phyloP scores from a whole-genome alignment of 768 basidiomycete species.

The Amanita molliuscula region DNA sequence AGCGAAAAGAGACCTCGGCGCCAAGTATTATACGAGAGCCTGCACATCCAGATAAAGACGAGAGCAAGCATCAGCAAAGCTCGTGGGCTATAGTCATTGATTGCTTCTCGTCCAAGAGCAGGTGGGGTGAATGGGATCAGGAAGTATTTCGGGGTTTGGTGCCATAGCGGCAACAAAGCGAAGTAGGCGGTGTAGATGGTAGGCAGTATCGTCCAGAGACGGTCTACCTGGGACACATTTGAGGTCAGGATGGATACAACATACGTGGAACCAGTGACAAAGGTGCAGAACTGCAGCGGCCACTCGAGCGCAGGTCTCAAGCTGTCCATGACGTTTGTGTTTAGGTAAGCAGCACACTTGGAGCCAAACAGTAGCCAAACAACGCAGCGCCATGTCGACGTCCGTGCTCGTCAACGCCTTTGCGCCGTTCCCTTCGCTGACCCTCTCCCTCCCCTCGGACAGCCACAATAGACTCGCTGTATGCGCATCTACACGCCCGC shows the following conservation, averaged over 20 bases:
- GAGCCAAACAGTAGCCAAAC: neutral
- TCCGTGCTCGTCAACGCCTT: conserved; percentile 30
- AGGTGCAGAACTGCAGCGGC: conserved; percentile 54
- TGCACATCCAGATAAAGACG: conserved; percentile 57
- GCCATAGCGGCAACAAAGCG: conserved; percentile 62
- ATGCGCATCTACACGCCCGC: conserved; percentile 21
- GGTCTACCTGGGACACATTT: conserved; percentile 85
- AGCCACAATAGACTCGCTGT: conserved; percentile 20
- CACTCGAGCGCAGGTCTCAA: conserved; percentile 37
- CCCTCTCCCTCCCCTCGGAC: conserved; percentile 19
- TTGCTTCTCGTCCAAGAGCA: conserved; percentile 25
- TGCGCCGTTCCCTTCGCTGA: conserved; percentile 26
- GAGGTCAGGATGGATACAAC: conserved; percentile 55
- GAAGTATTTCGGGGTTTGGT: conserved; percentile 25
- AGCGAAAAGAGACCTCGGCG: conserved; percentile 71
- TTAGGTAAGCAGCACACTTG: neutral
- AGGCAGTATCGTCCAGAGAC: conserved; percentile 72
- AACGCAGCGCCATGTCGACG: conserved; percentile 10
- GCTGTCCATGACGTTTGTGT: conserved; percentile 12
- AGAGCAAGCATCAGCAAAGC: conserved; percentile 68
- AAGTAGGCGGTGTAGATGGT: conserved; percentile 77
- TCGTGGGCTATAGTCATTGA: conserved; percentile 53
- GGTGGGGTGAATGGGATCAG: conserved; percentile 50
- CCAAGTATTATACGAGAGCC: conserved; percentile 75
- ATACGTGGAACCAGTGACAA: conserved; percentile 38